Conservation (phyloP, 805 yeast species). For the Lachancea fermentati region DNA sequence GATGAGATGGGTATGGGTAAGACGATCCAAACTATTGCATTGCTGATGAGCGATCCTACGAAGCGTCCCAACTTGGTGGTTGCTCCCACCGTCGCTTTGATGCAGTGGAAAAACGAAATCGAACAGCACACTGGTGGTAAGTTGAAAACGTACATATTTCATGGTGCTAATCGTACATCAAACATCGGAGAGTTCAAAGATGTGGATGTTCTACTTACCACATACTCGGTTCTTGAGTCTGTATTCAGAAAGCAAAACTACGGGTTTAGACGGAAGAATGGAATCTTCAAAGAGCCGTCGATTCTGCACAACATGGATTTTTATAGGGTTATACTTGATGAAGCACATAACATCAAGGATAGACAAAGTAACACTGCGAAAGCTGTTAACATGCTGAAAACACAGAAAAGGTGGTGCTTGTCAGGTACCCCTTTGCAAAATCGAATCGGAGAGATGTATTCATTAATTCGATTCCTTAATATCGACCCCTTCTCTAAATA, state of each 20-base stretch:
- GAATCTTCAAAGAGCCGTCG: slow-evolving; percentile 67
- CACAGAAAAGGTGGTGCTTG: slow-evolving; percentile 82
- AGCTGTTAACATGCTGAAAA: slow-evolving; percentile 71
- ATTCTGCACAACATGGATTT: slow-evolving; percentile 69
- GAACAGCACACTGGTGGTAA: slow-evolving; percentile 72
- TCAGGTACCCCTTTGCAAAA: slow-evolving; percentile 97
- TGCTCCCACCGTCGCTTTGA: slow-evolving; percentile 97
- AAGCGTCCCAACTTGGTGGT: slow-evolving; percentile 81
- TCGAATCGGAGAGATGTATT: slow-evolving; percentile 93
- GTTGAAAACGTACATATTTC: slow-evolving; percentile 66
- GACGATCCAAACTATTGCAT: slow-evolving; percentile 90
- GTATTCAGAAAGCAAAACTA: slow-evolving; percentile 73
- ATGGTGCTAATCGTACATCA: slow-evolving; percentile 75
- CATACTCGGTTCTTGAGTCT: slow-evolving; percentile 88
- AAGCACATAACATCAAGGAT: slow-evolving; percentile 96
- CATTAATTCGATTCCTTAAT: slow-evolving; percentile 78
- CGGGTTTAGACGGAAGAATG: slow-evolving; percentile 74
- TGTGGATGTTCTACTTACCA: slow-evolving; percentile 77
- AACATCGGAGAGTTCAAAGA: slow-evolving; percentile 47
- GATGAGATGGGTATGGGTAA: slow-evolving; percentile 99
- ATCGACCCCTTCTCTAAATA: slow-evolving; percentile 83
- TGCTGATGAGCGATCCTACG: slow-evolving; percentile 62
- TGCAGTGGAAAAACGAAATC: slow-evolving; percentile 97
- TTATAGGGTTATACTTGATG: slow-evolving; percentile 86
- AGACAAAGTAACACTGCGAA: slow-evolving; percentile 89